Percentiles rank a stretch among this genome's conserved stretches.
Conservation (phyloP, 495 filamentous ascomycete species). For the Xylaria flabelliformis region DNA sequence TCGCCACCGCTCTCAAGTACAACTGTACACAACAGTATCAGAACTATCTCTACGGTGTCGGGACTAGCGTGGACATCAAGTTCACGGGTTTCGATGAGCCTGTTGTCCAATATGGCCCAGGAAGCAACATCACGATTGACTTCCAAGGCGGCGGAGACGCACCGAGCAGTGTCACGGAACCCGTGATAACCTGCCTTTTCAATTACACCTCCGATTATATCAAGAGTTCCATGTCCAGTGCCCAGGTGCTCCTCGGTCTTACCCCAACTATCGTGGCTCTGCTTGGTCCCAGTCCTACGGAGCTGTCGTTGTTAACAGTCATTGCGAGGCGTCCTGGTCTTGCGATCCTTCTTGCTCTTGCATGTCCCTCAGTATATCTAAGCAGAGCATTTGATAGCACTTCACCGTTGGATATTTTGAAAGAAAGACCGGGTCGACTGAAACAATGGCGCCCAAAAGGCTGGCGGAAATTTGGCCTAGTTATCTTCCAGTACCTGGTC, state of each 20-base stretch:
- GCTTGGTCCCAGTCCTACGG: constrained; percentile 33
- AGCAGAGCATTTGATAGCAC: constrained; percentile 34
- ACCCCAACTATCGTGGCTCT: constrained; percentile 33
- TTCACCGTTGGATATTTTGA: constrained; percentile 31
- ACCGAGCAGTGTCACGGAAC: constrained; percentile 24
- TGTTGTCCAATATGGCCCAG: not conserved
- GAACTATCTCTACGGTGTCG: constrained; percentile 26
- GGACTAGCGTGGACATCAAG: not conserved
- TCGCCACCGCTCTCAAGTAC: constrained; percentile 10
- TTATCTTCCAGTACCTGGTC: constrained; percentile 24
- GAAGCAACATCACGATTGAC: constrained; percentile 6
- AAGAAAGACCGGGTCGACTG: not conserved
- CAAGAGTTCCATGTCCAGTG: constrained; percentile 29
- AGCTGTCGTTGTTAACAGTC: constrained; percentile 32
- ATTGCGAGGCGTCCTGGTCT: constrained; percentile 34
- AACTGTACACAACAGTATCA: constrained; percentile 25
- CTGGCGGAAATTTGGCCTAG: not conserved
- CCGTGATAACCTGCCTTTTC: constrained; percentile 34
- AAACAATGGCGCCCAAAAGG: constrained; percentile 10
- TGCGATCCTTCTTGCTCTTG: constrained; percentile 31
- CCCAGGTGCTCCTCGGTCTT: constrained; percentile 37
- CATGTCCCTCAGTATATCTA: constrained; percentile 31
- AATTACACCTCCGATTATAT: constrained; percentile 29
- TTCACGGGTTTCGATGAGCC: not conserved
- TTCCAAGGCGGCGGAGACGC: constrained; percentile 3